Conservation (phyloP, 345 rosid genomes). For the Citropsis articulata region DNA sequence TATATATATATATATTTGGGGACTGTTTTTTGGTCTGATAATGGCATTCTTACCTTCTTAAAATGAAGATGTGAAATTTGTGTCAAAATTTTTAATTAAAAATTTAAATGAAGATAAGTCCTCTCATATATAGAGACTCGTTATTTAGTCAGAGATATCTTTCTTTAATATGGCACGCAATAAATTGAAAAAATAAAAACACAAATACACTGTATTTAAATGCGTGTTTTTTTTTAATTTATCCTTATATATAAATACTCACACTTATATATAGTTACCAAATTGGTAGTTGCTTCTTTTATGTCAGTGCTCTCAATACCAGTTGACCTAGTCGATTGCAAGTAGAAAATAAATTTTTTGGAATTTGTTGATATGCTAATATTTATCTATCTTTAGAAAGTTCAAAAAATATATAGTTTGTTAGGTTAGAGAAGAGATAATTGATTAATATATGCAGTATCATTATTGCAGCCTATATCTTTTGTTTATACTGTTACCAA, state of each 20-base stretch:
- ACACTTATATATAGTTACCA: not conserved
- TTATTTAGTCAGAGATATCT: too few relatives aligned
- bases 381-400: not conserved
- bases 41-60: fast-evolving
- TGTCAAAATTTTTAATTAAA: too few relatives aligned
- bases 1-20: too few relatives aligned
- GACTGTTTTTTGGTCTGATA: too few relatives aligned
- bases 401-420: not conserved
- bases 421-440: not conserved
- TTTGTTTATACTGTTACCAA: too few relatives aligned
- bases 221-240: too few relatives aligned
- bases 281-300: not conserved
- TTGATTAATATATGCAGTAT: not conserved
- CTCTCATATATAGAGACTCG: too few relatives aligned
- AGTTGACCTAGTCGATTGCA: not conserved
- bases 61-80: fast-evolving
- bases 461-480: not conserved
- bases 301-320: not conserved
- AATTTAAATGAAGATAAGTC: too few relatives aligned
- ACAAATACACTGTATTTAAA: too few relatives aligned
- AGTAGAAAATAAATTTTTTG: not conserved
- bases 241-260: too few relatives aligned
- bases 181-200: too few relatives aligned
- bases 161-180: too few relatives aligned
- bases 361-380: not conserved